A percentile compares a stretch with the other conserved stretches of the same genome.
These are phyloP conservation scores for Monsonia emarginata DNA, from an alignment of 441 rosid species.

Conservation along the genomic window DNA sequence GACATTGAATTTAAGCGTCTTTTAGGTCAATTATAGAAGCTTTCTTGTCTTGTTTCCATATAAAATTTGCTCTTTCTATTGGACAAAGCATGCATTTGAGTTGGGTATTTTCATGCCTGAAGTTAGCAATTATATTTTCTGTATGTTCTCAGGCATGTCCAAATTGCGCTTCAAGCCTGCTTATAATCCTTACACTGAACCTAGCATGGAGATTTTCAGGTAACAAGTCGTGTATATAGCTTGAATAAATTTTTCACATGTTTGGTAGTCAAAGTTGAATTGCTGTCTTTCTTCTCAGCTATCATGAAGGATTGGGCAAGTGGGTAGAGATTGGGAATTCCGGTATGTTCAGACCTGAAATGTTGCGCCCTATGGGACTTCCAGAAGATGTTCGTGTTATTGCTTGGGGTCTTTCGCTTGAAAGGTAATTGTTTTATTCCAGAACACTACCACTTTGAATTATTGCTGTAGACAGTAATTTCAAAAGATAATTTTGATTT, in stretches of 20 bases:
- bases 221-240: constrained; percentile 17
- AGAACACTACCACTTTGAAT: background rate
- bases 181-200: constrained; percentile 92
- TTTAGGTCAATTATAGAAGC: no score
- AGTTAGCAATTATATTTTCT: background rate
- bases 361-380: constrained; percentile 89
- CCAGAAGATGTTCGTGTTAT: constrained; percentile 78
- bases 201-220: constrained; percentile 97
- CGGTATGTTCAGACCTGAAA: constrained; percentile 94
- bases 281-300: constrained; percentile 32
- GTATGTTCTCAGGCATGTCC: constrained; percentile 56
- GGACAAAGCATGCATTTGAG: background rate
- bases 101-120: background rate
- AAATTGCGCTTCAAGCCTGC: constrained; percentile 86
- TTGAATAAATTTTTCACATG: background rate
- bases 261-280: constrained; percentile 8
- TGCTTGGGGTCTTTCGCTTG: constrained; percentile 96
- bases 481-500: background rate
- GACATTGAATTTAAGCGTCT: no score
- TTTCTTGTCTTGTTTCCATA: background rate
- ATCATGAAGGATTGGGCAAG: constrained; percentile 65
- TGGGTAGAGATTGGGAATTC: constrained; percentile 98
- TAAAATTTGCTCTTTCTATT: background rate
- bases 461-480: background rate
- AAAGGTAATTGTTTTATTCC: constrained; percentile 40